Percentiles rank a stretch among this genome's conserved stretches.
These are phyloP conservation scores for Euphorbia tirucalli DNA, from an alignment of 345 rosid genomes.

Conservation along the genomic window DNA sequence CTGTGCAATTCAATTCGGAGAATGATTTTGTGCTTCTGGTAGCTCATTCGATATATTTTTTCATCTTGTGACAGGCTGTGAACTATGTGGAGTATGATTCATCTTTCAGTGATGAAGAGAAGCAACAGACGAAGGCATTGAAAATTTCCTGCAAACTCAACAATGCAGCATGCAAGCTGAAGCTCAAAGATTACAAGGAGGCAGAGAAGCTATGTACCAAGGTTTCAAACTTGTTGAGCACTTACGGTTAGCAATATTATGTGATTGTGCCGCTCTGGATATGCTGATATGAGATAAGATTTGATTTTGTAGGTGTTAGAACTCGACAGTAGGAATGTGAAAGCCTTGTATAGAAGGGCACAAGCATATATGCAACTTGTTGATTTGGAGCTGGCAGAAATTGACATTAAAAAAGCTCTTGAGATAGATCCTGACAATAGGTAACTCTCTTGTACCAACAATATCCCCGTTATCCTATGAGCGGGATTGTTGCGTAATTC, in stretches of 20 bases:
- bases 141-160: slow-evolving; percentile 84
- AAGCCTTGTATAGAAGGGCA: slow-evolving; percentile 75
- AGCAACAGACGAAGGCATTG: slow-evolving; percentile 66
- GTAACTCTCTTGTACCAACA: no score
- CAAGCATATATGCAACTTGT: slow-evolving; percentile 67
- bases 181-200: slow-evolving; percentile 69
- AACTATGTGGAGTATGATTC: slow-evolving; percentile 75
- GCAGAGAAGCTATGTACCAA: slow-evolving; percentile 77
- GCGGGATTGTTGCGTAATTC: no score
- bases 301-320: slow-evolving; percentile 56
- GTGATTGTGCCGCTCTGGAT: no score
- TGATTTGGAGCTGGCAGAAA: slow-evolving; percentile 76
- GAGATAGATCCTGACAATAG: slow-evolving; percentile 80
- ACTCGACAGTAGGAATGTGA: slow-evolving; percentile 59
- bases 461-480: no score
- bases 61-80: slow-evolving; percentile 81
- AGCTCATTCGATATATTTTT: not conserved
- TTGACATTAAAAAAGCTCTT: slow-evolving; percentile 75
- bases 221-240: slow-evolving; percentile 20
- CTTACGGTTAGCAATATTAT: no score
- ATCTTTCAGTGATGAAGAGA: slow-evolving; percentile 74
- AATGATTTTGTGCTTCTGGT: not conserved
- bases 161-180: slow-evolving; percentile 83
- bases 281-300: no score
- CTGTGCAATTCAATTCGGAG: not conserved